Evolutionary conservation across 2,329 filamentous ascomycete species (phyloP).

Genomic region (Colletotrichum sp.): DNA sequence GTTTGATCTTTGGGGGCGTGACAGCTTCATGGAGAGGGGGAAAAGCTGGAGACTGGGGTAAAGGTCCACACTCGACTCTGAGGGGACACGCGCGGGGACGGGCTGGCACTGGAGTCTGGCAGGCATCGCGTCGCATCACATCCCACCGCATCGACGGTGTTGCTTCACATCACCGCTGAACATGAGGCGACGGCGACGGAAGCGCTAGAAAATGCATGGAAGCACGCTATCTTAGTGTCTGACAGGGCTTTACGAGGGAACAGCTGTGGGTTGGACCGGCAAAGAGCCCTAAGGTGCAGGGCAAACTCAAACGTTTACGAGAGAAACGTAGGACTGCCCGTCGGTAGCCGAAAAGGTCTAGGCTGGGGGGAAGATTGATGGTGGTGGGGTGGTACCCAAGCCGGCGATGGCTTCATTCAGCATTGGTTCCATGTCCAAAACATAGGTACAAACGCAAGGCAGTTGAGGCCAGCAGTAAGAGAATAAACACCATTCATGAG

Average conservation of each 20-base stretch:
- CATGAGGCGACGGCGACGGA: not conserved
- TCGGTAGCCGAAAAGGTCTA: not conserved
- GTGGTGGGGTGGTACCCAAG: not conserved
- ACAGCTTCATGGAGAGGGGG: not conserved
- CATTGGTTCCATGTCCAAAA: not conserved
- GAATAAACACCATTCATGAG: not conserved
- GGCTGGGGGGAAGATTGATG: not conserved
- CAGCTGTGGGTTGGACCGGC: not conserved
- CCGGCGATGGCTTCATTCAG: not conserved
- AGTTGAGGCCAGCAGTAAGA: not conserved
- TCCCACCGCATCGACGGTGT: not conserved
- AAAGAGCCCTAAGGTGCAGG: not conserved
- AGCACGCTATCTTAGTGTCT: not conserved
- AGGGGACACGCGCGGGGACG: not conserved
- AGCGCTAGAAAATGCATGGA: constrained; percentile 17
- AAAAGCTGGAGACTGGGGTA: not conserved
- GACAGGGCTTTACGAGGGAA: not conserved
- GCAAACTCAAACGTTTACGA: not conserved
- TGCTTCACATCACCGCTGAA: not conserved
- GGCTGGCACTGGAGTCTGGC: not conserved
- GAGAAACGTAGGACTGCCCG: not conserved
- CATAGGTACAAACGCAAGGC: not conserved
- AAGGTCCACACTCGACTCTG: not conserved
- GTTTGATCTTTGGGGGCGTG: not conserved
- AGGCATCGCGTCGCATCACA: not conserved